Conservation (phyloP, 768 basidiomycete genomes). For the Rhodotorula taiwanensis region DNA sequence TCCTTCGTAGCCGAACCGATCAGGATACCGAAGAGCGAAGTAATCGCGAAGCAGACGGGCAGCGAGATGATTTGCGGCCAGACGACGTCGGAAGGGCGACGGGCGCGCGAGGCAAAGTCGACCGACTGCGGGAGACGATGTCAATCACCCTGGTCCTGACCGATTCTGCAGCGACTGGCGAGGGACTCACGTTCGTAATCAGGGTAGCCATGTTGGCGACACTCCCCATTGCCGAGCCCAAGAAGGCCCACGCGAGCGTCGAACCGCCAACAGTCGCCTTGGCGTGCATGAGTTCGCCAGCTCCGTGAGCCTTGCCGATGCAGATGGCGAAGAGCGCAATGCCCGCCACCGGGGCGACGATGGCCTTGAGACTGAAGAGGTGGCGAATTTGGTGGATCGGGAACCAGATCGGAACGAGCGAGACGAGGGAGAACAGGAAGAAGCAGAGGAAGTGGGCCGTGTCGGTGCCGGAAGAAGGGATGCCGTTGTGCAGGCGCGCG, state of each 20-base stretch:
- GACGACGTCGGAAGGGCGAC: constrained; percentile 51
- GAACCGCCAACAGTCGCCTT: constrained; percentile 60
- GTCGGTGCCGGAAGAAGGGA: constrained; percentile 69
- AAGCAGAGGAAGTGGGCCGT: constrained; percentile 72
- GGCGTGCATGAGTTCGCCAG: constrained; percentile 66
- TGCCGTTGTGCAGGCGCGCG: constrained; percentile 51
- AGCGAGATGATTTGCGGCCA: constrained; percentile 64
- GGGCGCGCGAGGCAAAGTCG: constrained; percentile 55
- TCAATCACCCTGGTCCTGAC: not conserved
- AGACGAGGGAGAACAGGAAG: constrained; percentile 79
- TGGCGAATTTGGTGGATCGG: constrained; percentile 75
- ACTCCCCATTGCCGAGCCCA: constrained; percentile 64
- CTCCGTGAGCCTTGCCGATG: constrained; percentile 66
- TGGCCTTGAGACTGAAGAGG: constrained; percentile 70
- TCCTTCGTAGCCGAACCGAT: constrained; percentile 62
- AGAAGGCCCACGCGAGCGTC: constrained; percentile 68
- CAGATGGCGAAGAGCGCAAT: constrained; percentile 67
- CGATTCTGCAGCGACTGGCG: too few species aligned
- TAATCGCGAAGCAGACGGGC: constrained; percentile 64
- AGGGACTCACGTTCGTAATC: not conserved
- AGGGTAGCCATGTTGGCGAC: constrained; percentile 54
- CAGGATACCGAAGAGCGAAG: constrained; percentile 66
- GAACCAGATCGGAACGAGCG: constrained; percentile 54
- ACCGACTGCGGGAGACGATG: not conserved
- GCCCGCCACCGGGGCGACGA: constrained; percentile 64